phyloP scores from a whole-genome alignment of 306 rosid genomes.

The Cucurbita moschata region DNA sequence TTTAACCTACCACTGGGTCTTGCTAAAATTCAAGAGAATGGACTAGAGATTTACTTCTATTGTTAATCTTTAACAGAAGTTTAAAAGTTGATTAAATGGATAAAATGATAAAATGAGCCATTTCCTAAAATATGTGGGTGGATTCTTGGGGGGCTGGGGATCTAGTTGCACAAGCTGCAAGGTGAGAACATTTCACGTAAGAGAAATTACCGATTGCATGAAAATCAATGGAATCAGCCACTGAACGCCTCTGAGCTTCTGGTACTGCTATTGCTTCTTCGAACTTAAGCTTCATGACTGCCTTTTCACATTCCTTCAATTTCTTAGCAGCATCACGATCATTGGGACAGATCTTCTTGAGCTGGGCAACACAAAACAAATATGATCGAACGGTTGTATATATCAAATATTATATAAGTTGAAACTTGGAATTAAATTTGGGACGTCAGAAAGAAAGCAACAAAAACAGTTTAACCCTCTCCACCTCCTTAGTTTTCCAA shows the following conservation, averaged over 20 bases:
- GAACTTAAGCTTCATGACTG: constrained; percentile 89
- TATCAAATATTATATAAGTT: neutral
- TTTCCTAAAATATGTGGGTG: neutral
- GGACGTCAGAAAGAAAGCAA: neutral
- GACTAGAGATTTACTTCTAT: neutral
- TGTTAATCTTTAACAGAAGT: neutral
- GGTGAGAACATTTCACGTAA: neutral
- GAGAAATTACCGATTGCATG: constrained; percentile 54
- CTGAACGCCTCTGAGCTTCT: constrained; percentile 38
- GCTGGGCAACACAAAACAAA: constrained; percentile 34
- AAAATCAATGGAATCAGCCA: constrained; percentile 80
- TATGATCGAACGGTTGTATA: neutral
- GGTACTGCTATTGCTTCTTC: constrained; percentile 93
- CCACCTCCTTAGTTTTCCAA: neutral
- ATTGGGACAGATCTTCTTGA: constrained; percentile 75
- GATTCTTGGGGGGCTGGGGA: neutral
- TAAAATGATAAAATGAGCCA: neutral
- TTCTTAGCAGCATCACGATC: constrained; percentile 92
- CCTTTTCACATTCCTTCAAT: constrained; percentile 95
- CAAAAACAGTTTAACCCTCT: neutral
- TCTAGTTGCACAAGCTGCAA: neutral
- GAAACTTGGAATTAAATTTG: neutral
- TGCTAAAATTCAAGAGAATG: neutral
- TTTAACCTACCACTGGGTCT: neutral
- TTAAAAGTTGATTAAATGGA: neutral